Percentiles rank a stretch among this genome's conserved stretches.
Evolutionary conservation across 139 green algal species (phyloP).

Genomic region (Volvox reticuliferus): DNA sequence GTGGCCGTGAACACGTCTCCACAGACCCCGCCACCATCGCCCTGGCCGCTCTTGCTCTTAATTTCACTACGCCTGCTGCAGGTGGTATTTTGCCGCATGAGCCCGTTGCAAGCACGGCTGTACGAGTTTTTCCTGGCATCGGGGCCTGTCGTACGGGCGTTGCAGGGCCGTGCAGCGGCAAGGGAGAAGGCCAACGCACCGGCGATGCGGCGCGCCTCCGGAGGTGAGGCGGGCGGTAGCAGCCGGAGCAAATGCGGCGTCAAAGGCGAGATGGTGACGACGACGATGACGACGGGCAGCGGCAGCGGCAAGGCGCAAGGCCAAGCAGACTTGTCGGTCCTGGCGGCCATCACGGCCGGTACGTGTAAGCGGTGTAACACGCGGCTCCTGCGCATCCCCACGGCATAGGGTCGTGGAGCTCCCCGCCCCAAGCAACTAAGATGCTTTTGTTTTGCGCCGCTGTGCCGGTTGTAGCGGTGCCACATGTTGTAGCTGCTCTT

Average conservation of each 20-base stretch:
- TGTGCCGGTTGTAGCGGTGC: no score
- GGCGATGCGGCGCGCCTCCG: neutral
- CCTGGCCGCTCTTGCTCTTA: no score
- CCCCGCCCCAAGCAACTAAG: no score
- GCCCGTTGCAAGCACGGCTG: slow-evolving; percentile 81
- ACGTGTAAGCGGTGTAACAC: neutral
- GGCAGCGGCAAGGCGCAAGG: neutral
- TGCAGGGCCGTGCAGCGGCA: slow-evolving; percentile 34
- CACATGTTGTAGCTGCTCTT: no score
- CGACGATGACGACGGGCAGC: slow-evolving; percentile 43
- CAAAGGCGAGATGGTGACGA: slow-evolving; percentile 49
- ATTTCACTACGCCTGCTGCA: slow-evolving; percentile 46
- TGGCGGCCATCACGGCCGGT: slow-evolving; percentile 85
- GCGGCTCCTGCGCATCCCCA: no score
- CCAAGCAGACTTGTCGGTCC: slow-evolving; percentile 39
- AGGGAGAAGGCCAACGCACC: slow-evolving; percentile 20
- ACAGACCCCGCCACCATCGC: no score
- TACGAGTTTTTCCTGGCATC: slow-evolving; percentile 90
- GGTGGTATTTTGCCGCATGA: slow-evolving; percentile 96
- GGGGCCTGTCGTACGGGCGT: slow-evolving; percentile 39
- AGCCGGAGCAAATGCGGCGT: neutral
- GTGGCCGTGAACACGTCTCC: no score
- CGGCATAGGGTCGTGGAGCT: no score
- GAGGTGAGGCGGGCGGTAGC: neutral
- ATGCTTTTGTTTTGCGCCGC: no score